Evolutionary conservation across 164 flowering plant species (phyloP), one percentile per base, ranked within the genome.

Genomic region (Vitis amurensis): DNA sequence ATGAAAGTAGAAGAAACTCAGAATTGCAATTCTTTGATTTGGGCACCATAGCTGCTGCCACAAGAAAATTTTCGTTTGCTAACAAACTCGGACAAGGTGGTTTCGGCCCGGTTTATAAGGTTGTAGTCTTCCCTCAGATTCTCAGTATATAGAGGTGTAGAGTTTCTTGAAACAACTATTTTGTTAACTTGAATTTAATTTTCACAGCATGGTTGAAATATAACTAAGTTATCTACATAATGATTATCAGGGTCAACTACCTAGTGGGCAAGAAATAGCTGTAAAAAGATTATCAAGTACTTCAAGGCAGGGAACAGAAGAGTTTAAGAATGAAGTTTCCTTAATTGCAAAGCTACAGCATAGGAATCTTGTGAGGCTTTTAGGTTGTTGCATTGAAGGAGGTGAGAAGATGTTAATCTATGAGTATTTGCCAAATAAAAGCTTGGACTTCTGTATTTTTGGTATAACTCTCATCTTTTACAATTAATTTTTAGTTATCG

Each of bases 51-150:
- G 67, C 63, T n/a, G 63, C 76, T 1, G 87, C 87, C 15, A 85
- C 89, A 12, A 50, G 78, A 29, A 76, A 81, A 55, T 85, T 85
- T 68, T 78, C 85, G 7, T 2, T 12, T 3, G 68, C 55, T 4
- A 84, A 77, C 15, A 84, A 79, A 74, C 83, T 86, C 3, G 87
- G 89, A 30, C 58, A 80, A 76, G 89, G 89, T 48, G 89, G 89
- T 30, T 86, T 84, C 73, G 89, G 89, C 7, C 1, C 75, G 1
- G 89, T 86, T 61, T 82, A 78, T 58, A 77, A 74, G 79, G 85
- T 79, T 37, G 44, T 37, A 37, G 44, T 37, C 44, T 37, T 2
- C 44, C 44, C 44, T 37, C 44, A 37, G 16, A 14, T 13, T 53
- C n/a, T 53, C 44, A 37, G 44, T 37, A 37, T 37, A 37, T 3